phyloP scores from a whole-genome alignment of 2,329 filamentous ascomycete species.

The Penicillium sp. region DNA sequence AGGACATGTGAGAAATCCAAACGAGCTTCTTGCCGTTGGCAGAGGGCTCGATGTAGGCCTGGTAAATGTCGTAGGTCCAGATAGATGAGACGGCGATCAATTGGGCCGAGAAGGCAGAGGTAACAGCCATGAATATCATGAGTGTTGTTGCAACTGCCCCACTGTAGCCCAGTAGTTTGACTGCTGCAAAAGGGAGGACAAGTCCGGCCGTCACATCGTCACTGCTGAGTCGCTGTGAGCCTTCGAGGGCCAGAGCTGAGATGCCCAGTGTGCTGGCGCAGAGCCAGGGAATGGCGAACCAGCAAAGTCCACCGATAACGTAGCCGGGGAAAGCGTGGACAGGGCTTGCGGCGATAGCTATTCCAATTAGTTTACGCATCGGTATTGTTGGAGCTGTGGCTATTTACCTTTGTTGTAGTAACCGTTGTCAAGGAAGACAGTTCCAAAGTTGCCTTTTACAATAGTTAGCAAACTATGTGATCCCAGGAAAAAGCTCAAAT shows the following conservation, averaged over 20 bases:
- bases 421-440: constrained; percentile 79
- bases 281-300: constrained; percentile 93
- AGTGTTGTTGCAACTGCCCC: constrained; percentile 76
- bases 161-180: constrained; percentile 76
- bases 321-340: constrained; percentile 86
- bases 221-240: constrained; percentile 67
- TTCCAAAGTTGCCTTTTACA: constrained; percentile 42
- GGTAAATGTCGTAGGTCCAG: constrained; percentile 84
- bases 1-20: constrained; percentile 72
- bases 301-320: constrained; percentile 78
- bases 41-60: constrained; percentile 76
- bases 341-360: constrained; percentile 78
- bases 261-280: constrained; percentile 87
- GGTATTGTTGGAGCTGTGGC: not conserved
- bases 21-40: constrained; percentile 76
- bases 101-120: constrained; percentile 77
- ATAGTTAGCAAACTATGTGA: not conserved
- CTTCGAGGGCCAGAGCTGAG: constrained; percentile 75
- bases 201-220: constrained; percentile 78
- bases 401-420: constrained; percentile 74
- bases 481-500: constrained; percentile 48
- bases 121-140: constrained; percentile 88
- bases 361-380: constrained; percentile 1
- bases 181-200: constrained; percentile 80
- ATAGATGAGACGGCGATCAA: constrained; percentile 86